These are phyloP conservation scores for Auricularia sp. DNA, from an alignment of 768 basidiomycete species.

Conservation along the genomic window DNA sequence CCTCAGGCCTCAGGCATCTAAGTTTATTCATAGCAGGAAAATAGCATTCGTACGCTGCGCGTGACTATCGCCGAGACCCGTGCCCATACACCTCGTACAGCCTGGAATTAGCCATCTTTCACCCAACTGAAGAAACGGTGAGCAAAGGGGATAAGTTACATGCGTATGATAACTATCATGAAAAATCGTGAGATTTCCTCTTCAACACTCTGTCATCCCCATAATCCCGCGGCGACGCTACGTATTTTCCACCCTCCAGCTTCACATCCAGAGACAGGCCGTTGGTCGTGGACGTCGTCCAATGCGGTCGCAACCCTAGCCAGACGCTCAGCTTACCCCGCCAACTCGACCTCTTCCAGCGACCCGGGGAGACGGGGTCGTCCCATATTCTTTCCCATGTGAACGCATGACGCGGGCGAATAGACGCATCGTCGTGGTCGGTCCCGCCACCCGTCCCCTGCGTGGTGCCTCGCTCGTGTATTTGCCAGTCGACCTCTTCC, in stretches of 20 bases:
- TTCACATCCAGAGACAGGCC: conserved; percentile 53
- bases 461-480: conserved; percentile 39
- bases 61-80: too few relatives aligned
- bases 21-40: too few relatives aligned
- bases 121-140: too few relatives aligned
- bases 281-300: conserved; percentile 40
- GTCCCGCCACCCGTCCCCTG: conserved; percentile 63
- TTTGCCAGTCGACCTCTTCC: conserved; percentile 49
- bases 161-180: neutral
- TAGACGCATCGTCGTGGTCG: conserved; percentile 52
- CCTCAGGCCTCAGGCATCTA: too few relatives aligned
- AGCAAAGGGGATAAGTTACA: neutral
- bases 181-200: neutral
- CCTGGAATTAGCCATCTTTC: too few relatives aligned
- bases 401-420: conserved; percentile 51
- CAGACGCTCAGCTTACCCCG: conserved; percentile 50
- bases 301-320: conserved; percentile 57
- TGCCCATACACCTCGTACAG: too few relatives aligned
- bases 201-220: neutral
- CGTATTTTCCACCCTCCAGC: conserved; percentile 48
- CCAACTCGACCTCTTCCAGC: conserved; percentile 28
- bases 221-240: conserved; percentile 23
- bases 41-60: too few relatives aligned
- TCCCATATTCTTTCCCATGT: conserved; percentile 61
- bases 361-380: conserved; percentile 36